Evolutionary conservation across 192 early-diverging fungal genomes (phyloP), one percentile per base, ranked within the genome.

Genomic region (Pilobolus umbonatus): DNA sequence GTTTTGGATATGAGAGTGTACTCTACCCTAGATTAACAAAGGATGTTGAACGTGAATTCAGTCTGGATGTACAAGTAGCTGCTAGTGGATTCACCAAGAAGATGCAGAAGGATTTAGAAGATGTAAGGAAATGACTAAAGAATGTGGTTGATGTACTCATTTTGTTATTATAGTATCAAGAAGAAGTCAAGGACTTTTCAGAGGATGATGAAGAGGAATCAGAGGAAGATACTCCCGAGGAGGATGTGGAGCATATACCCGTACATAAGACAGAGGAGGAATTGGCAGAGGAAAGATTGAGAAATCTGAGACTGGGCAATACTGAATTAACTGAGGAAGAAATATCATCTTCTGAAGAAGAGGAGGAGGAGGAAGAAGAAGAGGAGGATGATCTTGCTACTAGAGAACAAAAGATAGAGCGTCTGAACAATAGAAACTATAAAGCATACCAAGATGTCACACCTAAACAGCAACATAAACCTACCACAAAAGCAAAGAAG

Each of bases 81-180:
- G 97, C 97, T 24, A 95, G 92, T 70, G 97, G 97, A 24, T 98
- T 98, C 61, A 92, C 87, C 12, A 90, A 86, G 62, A 86, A 95
- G 65, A 88, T 91, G 65, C 91, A 97, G 72, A 55, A 85, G 43
- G 91, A 94, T 73, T 70, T 98, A 15, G 94, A 96, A 62, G 68
- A 71, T 73, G 82, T 70, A 21, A 60, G 57, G 38, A 64, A 68
- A 25, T 55, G 62, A 44, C 12, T 56, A 0, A 63, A 69, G 8
- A 40, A 55, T 39, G 61, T 65, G 17, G 40, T 57, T 14, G 50
- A 61, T 47, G 68, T 61, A 5, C n/a, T n/a, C n/a, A n/a, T n/a
- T n/a, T n/a, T n/a, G n/a, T n/a, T n/a, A n/a, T n/a, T n/a, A n/a
- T n/a, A n/a, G n/a, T 61, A 61, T 12, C 55, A 67, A 17, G 54